Base-by-base conservation (phyloP, 179 eudicot genomes). In the Silene vulgaris region DNA sequence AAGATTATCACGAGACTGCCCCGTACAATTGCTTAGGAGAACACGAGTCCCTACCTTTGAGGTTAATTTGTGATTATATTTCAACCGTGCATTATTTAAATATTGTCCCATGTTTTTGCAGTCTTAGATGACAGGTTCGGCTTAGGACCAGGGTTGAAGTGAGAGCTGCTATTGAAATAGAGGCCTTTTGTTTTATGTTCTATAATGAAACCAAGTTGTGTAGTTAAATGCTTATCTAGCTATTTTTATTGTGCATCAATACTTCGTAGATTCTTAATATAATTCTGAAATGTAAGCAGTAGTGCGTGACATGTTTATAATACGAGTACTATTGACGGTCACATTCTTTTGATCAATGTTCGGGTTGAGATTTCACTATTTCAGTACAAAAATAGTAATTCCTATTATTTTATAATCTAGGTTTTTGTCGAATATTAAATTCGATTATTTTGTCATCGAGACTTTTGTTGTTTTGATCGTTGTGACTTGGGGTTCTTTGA, bases 231-330 rank as follows among this genome's bases (percentile, higher is more conserved):
- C 3, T 72, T 70, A 80, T 77, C 71, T 66, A 61, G 80, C 50
- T 73, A 76, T 73, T 80, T 72, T 80, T 72, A 69, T 77, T 57
- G 52, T 73, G 17, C 62, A 61, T 80, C 28, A 50, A 60, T 74
- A 76, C 76, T 73, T 35, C 52, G 79, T 80, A 77, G 83, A 73
- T 80, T 76, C 74, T 45, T 43, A 59, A 79, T 76, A 72, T 40
- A 40, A 52, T 52, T 60, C 76, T 67, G 37, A 62, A 72, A 26
- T 80, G 80, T 80, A 72, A 65, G 68, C 76, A 40, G 79, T 50
- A 72, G 76, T 67, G 57, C 70, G 76, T 80, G 62, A 66, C 65
- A 73, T 80, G 83, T 76, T 76, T 72, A 80, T 76, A 80, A 73
- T 67, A 45, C 67, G 59, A 7, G 40, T 35, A 35, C 40, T 79